Evolutionary conservation across 768 basidiomycete genomes (phyloP), one percentile per base, ranked within the genome.

Genomic region (Amanita molliuscula): DNA sequence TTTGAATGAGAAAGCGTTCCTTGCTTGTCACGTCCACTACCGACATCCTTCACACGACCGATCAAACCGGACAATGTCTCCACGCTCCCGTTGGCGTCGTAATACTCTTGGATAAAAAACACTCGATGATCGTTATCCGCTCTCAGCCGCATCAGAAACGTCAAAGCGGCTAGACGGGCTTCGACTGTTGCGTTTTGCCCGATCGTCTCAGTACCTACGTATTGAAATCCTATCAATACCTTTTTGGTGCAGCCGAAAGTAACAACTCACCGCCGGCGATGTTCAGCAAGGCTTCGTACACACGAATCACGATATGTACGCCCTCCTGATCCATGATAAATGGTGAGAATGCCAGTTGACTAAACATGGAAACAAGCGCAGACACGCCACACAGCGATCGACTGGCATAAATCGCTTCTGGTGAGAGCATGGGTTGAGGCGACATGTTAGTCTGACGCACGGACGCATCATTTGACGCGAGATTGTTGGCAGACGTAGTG

Each of bases 111-210:
- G 16, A 77, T 73, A 50, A 84, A 83, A 62, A 83, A 96, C 35
- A 98, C 59, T 9, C 84, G 75, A 59, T 99, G 95, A 56, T 93
- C 87, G 0, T 88, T 80, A 61, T 96, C 94, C 0, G 88, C 92
- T 49, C 95, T 76, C 16, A 98, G 70, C 11, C 90, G 81, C 71
- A 93, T 81, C 55, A 96, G 62, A 71, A 95, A 96, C 60, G 92
- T 89, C 16, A 98, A 69, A 3, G 84, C 73, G 10, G 79, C 70
- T 15, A 98, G 61, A 20, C 89, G 72, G 3, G 49, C 41, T 25
- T 50, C 49, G 15, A 35, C 15, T 20, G 23, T 50, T 25, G 38
- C 38, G 8, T 36, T 41, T 18, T 28, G 48, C n/a, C 48, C 38
- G 4, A 31, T 29, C 3, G 26, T 13, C 3, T 28, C 48, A 15